A percentile compares a stretch with the other conserved stretches of the same genome.
These are phyloP conservation scores for Penicillium concentricum DNA, from an alignment of 2,329 filamentous ascomycete species.

Conservation along the genomic window DNA sequence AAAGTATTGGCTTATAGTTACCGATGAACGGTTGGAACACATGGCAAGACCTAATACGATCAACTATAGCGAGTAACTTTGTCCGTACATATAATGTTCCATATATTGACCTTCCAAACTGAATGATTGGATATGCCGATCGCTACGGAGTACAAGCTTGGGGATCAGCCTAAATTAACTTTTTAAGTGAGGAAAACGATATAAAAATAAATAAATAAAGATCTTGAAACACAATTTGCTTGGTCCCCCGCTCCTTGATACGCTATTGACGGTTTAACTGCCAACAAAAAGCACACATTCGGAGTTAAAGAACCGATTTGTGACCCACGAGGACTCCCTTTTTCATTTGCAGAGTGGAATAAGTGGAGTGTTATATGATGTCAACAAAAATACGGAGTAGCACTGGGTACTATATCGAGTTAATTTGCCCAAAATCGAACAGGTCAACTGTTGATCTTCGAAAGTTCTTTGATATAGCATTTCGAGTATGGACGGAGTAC, in stretches of 20 bases:
- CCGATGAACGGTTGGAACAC: background rate
- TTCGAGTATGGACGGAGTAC: background rate
- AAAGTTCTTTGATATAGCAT: background rate
- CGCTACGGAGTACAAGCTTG: background rate
- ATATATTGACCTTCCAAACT: conserved; percentile 12
- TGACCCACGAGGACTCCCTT: conserved; percentile 13
- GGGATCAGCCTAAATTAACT: conserved; percentile 2
- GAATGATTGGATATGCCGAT: conserved; percentile 15
- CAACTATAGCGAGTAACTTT: no score
- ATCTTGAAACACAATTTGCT: conserved; percentile 6
- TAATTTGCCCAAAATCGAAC: background rate
- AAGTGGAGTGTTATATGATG: conserved; percentile 9
- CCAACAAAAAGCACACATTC: conserved; percentile 6
- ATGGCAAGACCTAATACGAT: background rate
- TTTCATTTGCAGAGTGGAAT: conserved; percentile 21
- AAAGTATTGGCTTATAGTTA: background rate
- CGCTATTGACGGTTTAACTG: conserved; percentile 9
- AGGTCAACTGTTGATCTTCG: background rate
- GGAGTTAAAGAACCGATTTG: conserved; percentile 13
- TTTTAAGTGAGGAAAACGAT: background rate
- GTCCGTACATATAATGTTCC: background rate
- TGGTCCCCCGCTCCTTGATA: conserved; percentile 3
- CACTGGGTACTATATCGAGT: background rate
- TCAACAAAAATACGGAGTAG: background rate
- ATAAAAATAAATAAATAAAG: background rate